Evolutionary conservation across 345 rosid species (phyloP).

Genomic region (Mercurialis annua): DNA sequence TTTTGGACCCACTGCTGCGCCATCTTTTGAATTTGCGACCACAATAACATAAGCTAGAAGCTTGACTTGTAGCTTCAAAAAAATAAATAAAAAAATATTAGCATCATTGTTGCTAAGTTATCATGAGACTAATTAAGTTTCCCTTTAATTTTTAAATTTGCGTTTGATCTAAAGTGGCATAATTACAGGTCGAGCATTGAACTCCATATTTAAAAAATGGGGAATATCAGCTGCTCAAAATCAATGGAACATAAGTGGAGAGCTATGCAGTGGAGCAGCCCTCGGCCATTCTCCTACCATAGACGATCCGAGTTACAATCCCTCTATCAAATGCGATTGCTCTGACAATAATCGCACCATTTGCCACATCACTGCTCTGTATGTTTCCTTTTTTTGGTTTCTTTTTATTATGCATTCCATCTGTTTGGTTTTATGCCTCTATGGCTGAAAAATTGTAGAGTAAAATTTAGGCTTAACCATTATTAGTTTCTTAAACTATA

Average conservation of each 20-base stretch:
- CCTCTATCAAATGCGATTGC: constrained; percentile 63
- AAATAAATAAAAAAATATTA: too few species aligned
- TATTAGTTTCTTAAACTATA: too few species aligned
- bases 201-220: constrained; percentile 51
- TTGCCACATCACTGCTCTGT: constrained; percentile 43
- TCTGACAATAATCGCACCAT: constrained; percentile 26
- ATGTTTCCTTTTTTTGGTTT: background rate
- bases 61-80: too few species aligned
- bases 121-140: too few species aligned
- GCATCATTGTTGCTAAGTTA: too few species aligned
- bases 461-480: too few species aligned
- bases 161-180: background rate
- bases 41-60: too few species aligned
- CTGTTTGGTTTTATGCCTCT: background rate
- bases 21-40: too few species aligned
- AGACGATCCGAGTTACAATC: constrained; percentile 26
- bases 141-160: too few species aligned
- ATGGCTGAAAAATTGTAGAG: too few species aligned
- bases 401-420: background rate
- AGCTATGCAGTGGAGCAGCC: constrained; percentile 37
- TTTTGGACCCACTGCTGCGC: too few species aligned
- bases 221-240: constrained; percentile 16
- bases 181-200: constrained; percentile 40
- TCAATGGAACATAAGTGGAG: constrained; percentile 49
- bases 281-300: constrained; percentile 18